phyloP scores from a whole-genome alignment of 2,329 filamentous ascomycete species.

The Elsinoe batatas region DNA sequence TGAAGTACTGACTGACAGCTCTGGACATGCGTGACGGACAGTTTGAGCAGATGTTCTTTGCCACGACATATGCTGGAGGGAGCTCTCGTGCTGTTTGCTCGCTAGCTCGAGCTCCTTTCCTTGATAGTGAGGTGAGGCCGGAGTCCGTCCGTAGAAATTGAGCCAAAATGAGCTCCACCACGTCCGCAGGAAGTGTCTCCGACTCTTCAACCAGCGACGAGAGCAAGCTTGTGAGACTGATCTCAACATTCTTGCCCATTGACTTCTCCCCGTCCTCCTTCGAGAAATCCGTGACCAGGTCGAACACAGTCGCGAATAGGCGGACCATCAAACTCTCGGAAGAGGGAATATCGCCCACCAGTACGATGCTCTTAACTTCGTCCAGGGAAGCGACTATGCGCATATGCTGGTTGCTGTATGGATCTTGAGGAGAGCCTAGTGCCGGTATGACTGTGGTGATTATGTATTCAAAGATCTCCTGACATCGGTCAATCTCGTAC shows the following conservation, averaged over 20 bases:
- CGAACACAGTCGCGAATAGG: constrained; percentile 83
- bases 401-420: constrained; percentile 88
- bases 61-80: constrained; percentile 91
- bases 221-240: constrained; percentile 79
- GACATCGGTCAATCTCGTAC: constrained; percentile 12
- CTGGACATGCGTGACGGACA: constrained; percentile 91
- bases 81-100: constrained; percentile 33
- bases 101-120: constrained; percentile 29
- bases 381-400: constrained; percentile 82
- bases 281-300: constrained; percentile 71
- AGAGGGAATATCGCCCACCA: constrained; percentile 78
- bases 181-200: constrained; percentile 62
- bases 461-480: constrained; percentile 92
- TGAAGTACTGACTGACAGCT: constrained; percentile 92
- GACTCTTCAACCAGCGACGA: constrained; percentile 82
- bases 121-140: constrained; percentile 32
- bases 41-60: constrained; percentile 81
- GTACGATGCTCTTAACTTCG: constrained; percentile 87
- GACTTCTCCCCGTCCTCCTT: constrained; percentile 69
- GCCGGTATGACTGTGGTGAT: constrained; percentile 74
- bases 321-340: constrained; percentile 68
- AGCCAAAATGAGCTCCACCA: constrained; percentile 86
- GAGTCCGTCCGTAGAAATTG: constrained; percentile 88
- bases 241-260: constrained; percentile 85
- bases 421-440: constrained; percentile 73